Base-by-base conservation (phyloP, 2,329 filamentous ascomycete species). In the Fusarium sp. region DNA sequence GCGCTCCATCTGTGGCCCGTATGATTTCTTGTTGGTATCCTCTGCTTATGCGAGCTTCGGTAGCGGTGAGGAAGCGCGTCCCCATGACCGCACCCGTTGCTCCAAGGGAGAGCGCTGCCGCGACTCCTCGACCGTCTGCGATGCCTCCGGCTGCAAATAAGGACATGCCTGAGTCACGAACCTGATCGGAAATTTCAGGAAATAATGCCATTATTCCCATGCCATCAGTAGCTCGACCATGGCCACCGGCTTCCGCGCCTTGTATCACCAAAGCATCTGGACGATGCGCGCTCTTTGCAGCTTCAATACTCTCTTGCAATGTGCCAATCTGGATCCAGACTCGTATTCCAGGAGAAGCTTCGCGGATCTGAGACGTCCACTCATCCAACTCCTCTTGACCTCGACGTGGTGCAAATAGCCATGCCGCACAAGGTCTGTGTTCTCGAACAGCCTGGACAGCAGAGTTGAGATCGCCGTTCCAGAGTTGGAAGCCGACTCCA, bases 11-110 rank as follows among this genome's bases (percentile, higher is more conserved):
- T 2, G 65, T 62, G 0, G 81, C 80, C 2, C 77, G 74, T 1
- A 83, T 59, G 1, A 83, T 75, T 50, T 81, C 81, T n/a, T 78
- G 65, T 49, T 80, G 81, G 44, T 83, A 83, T 1, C 78, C 80
- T 54, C 73, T 75, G 47, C 66, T 73, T 34, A 83, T 78, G 8
- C 79, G 76, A 1, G 81, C 74, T 65, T 83, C 81, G 0, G 57
- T 70, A 1, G 78, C 70, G 0, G 87, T 87, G 1, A 91, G 81
- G 56, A 90, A 88, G 9, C 88, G 81, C 1, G 89, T 91, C 0
- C 90, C 90, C 80, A 92, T 82, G 0, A 82, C 86, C 0, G 83
- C 81, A 0, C 86, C 89, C 0, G 78, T 74, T 1, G 86, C 85
- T 0, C 86, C 86, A 1, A 88, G 77, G 2, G 79, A 75, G 14